phyloP scores from a whole-genome alignment of 2,329 filamentous ascomycete species.

The Dryadomyces quercus-mongolicae region DNA sequence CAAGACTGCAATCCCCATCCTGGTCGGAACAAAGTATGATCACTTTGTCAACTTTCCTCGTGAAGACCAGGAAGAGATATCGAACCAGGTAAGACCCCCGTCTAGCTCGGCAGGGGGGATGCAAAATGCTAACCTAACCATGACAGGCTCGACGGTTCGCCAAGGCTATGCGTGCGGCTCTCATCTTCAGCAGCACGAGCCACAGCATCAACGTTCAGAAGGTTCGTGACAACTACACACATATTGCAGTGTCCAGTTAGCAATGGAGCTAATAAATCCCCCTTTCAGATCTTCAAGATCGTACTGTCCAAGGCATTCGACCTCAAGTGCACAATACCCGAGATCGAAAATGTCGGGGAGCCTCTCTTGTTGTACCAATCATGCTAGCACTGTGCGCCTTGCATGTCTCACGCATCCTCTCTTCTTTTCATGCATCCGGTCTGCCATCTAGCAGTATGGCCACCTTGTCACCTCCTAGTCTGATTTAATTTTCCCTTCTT shows the following conservation, averaged over 20 bases:
- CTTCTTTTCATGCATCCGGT: neutral
- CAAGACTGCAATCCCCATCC: conserved; percentile 97
- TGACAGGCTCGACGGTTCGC: conserved; percentile 84
- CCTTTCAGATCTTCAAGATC: conserved; percentile 89
- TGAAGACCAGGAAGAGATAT: conserved; percentile 97
- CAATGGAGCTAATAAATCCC: neutral
- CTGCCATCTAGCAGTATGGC: neutral
- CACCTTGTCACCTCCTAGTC: neutral
- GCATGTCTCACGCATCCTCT: neutral
- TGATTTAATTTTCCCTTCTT: conserved; percentile 1
- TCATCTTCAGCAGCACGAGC: conserved; percentile 98
- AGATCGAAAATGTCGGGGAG: conserved; percentile 97
- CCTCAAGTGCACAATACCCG: conserved; percentile 95
- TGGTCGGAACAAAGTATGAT: conserved; percentile 97
- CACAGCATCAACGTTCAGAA: conserved; percentile 99
- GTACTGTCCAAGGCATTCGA: conserved; percentile 98
- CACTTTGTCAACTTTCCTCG: conserved; percentile 98
- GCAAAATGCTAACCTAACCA: neutral
- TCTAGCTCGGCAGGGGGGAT: neutral
- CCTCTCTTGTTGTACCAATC: conserved; percentile 84
- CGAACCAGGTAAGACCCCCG: conserved; percentile 58
- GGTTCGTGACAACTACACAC: conserved; percentile 35
- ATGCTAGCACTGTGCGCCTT: conserved; percentile 19
- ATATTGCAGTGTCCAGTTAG: conserved; percentile 2
- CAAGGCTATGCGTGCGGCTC: conserved; percentile 92